Percentiles rank a stretch among this genome's conserved stretches.
Conservation (phyloP, 2,329 filamentous ascomycete species). For the Neonectria faginata region DNA sequence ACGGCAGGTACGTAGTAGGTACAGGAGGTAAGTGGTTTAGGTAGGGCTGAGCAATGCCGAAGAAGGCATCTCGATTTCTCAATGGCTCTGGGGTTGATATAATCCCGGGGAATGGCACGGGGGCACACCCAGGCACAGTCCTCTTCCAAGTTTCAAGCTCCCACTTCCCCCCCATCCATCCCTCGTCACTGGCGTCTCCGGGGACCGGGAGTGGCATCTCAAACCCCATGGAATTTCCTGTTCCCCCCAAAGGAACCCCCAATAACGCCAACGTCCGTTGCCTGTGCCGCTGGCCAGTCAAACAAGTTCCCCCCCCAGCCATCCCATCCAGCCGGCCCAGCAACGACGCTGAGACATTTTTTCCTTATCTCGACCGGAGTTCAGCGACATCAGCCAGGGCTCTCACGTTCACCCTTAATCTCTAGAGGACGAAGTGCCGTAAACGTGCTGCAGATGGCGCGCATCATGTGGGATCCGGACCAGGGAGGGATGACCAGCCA, state of each 20-base stretch:
- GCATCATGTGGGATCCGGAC: slow-evolving; percentile 39
- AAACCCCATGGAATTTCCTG: slow-evolving; percentile 18
- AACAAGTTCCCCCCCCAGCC: neutral
- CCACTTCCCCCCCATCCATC: slow-evolving; percentile 5
- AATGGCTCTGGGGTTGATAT: slow-evolving; percentile 3
- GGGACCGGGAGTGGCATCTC: slow-evolving; percentile 26
- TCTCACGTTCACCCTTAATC: slow-evolving; percentile 26
- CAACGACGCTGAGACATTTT: slow-evolving; percentile 32
- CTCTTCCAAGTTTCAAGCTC: neutral
- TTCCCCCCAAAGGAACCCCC: neutral
- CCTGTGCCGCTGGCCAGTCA: slow-evolving; percentile 8
- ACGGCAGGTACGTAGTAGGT: neutral
- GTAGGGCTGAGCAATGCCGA: slow-evolving; percentile 41
- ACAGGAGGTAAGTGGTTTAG: slow-evolving; percentile 8
- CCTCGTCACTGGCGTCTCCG: slow-evolving; percentile 13
- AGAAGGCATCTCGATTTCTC: slow-evolving; percentile 34
- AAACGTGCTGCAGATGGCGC: slow-evolving; percentile 37
- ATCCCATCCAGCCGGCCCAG: slow-evolving; percentile 11
- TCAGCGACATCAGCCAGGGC: slow-evolving; percentile 14
- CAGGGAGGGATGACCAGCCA: slow-evolving; percentile 29
- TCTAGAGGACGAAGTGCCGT: slow-evolving; percentile 30
- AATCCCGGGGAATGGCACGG: slow-evolving; percentile 10
- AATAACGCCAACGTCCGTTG: slow-evolving; percentile 1
- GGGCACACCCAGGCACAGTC: slow-evolving; percentile 3
- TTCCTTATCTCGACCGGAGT: slow-evolving; percentile 33